Conservation (phyloP, 169 alveolate genomes). For the Babesia microti region DNA sequence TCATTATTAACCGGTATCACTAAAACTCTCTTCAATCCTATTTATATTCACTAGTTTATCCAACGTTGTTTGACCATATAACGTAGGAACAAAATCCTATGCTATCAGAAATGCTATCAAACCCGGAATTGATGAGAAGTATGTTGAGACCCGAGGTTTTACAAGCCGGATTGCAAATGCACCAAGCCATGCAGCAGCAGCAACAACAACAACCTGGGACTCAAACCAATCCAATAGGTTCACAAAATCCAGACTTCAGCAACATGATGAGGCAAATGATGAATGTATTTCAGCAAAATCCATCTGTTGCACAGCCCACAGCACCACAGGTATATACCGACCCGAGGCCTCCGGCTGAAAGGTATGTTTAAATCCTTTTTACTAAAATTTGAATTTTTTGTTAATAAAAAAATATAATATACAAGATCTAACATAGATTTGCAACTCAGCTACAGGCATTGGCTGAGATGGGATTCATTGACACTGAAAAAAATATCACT, state of each 20-base stretch:
- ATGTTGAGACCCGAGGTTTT: conserved; percentile 64
- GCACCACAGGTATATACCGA: too few relatives aligned
- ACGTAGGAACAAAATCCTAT: conserved; percentile 56
- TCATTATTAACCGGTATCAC: conserved; percentile 30
- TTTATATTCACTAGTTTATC: conserved; percentile 45
- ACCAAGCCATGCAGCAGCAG: conserved; percentile 48
- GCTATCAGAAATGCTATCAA: conserved; percentile 65
- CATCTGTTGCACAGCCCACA: too few relatives aligned
- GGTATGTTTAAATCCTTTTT: too few relatives aligned
- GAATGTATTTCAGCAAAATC: too few relatives aligned
- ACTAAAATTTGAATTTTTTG: too few relatives aligned
- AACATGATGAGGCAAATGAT: too few relatives aligned
- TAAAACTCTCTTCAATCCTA: conserved; percentile 34
- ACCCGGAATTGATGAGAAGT: conserved; percentile 73
- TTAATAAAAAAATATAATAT: too few relatives aligned
- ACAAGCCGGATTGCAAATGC: conserved; percentile 66
- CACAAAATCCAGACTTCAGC: too few relatives aligned
- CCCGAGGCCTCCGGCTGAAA: too few relatives aligned
- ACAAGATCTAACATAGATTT: too few relatives aligned
- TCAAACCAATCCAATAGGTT: too few relatives aligned
- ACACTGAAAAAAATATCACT: conserved; percentile 78
- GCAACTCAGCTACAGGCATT: conserved; percentile 75
- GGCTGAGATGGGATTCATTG: conserved; percentile 89
- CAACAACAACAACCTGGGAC: conserved; percentile 2
- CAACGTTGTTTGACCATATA: too few relatives aligned